These are phyloP conservation scores for Fagopyrum tataricum DNA, from an alignment of 148 eudicot species.

Conservation along the genomic window DNA sequence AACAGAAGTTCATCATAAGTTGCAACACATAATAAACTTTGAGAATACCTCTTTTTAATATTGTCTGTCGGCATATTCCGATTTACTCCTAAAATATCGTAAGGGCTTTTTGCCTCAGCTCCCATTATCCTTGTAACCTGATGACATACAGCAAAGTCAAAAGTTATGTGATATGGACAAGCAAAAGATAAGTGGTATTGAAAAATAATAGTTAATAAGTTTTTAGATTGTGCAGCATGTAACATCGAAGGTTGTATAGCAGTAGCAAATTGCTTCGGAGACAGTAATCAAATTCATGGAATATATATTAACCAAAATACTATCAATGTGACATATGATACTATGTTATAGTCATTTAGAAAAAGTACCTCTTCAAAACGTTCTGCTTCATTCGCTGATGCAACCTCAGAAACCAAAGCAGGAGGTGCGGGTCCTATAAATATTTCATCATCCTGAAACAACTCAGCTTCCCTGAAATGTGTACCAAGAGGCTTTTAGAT, in stretches of 20 bases:
- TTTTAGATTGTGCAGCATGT: neutral
- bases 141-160: slow-evolving; percentile 13
- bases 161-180: slow-evolving; percentile 10
- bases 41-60: slow-evolving; percentile 67
- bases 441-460: slow-evolving; percentile 46
- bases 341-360: neutral
- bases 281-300: neutral
- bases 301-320: neutral
- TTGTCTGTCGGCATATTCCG: slow-evolving; percentile 71
- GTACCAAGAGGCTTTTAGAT: neutral
- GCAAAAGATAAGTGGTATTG: neutral
- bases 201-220: neutral
- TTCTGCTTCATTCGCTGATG: slow-evolving; percentile 88
- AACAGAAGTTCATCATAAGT: neutral
- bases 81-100: slow-evolving; percentile 83
- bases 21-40: neutral
- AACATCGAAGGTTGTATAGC: neutral
- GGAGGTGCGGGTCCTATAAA: slow-evolving; percentile 97
- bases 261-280: neutral
- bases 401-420: slow-evolving; percentile 81
- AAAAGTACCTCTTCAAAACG: slow-evolving; percentile 85
- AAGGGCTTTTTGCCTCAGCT: slow-evolving; percentile 70
- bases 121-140: slow-evolving; percentile 89
- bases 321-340: neutral
- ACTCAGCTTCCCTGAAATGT: slow-evolving; percentile 59